Conservation (phyloP, 2,329 filamentous ascomycete genomes). For the Botrytis paeoniae region DNA sequence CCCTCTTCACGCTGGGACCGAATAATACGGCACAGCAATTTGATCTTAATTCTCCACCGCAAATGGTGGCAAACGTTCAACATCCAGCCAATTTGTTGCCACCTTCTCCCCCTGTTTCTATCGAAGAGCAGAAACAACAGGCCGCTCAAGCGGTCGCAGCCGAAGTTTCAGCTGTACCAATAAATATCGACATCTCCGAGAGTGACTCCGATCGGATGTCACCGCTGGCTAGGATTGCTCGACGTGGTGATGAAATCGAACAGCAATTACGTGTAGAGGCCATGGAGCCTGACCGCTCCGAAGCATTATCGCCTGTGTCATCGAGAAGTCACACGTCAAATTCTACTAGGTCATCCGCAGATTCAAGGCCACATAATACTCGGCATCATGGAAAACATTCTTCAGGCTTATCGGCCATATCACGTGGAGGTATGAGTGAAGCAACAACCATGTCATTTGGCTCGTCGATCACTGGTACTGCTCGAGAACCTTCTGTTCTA, state of each 20-base stretch:
- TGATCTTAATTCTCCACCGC: slow-evolving; percentile 77
- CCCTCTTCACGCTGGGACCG: slow-evolving; percentile 83
- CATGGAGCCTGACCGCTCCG: slow-evolving; percentile 32
- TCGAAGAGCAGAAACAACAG: slow-evolving; percentile 63
- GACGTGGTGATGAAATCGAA: slow-evolving; percentile 55
- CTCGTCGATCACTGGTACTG: slow-evolving; percentile 47
- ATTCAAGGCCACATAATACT: slow-evolving; percentile 47
- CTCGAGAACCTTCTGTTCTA: slow-evolving; percentile 34
- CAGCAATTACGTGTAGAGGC: slow-evolving; percentile 25
- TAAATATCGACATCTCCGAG: slow-evolving; percentile 62
- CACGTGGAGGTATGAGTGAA: slow-evolving; percentile 53
- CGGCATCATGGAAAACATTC: slow-evolving; percentile 35
- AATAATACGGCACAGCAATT: slow-evolving; percentile 94
- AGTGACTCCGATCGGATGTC: slow-evolving; percentile 77
- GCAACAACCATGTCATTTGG: slow-evolving; percentile 68
- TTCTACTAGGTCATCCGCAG: slow-evolving; percentile 52
- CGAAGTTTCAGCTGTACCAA: slow-evolving; percentile 49
- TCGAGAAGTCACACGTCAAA: slow-evolving; percentile 40
- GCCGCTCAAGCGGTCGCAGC: slow-evolving; percentile 24
- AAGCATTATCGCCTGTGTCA: slow-evolving; percentile 37
- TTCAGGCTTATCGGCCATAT: slow-evolving; percentile 45
- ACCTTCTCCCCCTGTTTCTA: slow-evolving; percentile 77
- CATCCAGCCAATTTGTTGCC: slow-evolving; percentile 77
- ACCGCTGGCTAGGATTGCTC: slow-evolving; percentile 71
- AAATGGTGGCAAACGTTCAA: slow-evolving; percentile 82